Evolutionary conservation across 768 basidiomycete species (phyloP), one percentile per base, ranked within the genome.

Genomic region (Coprinellus aureogranulatus): DNA sequence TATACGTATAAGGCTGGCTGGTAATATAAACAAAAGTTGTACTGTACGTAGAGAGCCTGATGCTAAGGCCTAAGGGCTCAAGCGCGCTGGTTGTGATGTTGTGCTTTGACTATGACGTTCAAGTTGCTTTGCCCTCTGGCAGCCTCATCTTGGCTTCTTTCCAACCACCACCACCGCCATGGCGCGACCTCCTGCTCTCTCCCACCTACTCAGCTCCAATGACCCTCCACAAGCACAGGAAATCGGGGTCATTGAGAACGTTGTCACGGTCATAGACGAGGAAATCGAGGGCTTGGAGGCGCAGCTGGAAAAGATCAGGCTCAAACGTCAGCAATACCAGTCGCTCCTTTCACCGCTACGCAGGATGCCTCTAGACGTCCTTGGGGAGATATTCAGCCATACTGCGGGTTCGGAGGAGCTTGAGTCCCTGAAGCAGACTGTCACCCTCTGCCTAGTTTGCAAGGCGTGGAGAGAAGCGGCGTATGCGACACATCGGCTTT

Each of bases 1-100:
- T 52, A 52, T 37, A 52, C n/a, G n/a, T n/a, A n/a, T n/a, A n/a
- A n/a, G n/a, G 50, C 50, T 52, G 50, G 50, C 31, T 52, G 50
- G 50, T 52, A 52, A 52, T 52, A 34, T 26, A 48, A 44, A 44
- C 9, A 16, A 8, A 18, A 16, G n/a, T n/a, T 18, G 14, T 10
- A 18, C 41, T 18, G 20, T 22, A 16, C 41, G 16, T 44, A 8
- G 41, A 16, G 14, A 44, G 41, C 8, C 41, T 44, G 14, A n/a
- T 16, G 41, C 18, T 39, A 9, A 39, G 37, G n/a, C n/a, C n/a
- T n/a, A n/a, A n/a, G n/a, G n/a, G n/a, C n/a, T n/a, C n/a, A n/a
- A n/a, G n/a, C n/a, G n/a, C n/a, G n/a, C n/a, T n/a, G n/a, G n/a
- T n/a, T n/a, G n/a, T n/a, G n/a, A n/a, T n/a, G n/a, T n/a, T n/a